Percentiles rank a stretch among this genome's conserved stretches.
Conservation (phyloP, 2,329 filamentous ascomycete genomes). For the Aspergillus novoparasiticus region DNA sequence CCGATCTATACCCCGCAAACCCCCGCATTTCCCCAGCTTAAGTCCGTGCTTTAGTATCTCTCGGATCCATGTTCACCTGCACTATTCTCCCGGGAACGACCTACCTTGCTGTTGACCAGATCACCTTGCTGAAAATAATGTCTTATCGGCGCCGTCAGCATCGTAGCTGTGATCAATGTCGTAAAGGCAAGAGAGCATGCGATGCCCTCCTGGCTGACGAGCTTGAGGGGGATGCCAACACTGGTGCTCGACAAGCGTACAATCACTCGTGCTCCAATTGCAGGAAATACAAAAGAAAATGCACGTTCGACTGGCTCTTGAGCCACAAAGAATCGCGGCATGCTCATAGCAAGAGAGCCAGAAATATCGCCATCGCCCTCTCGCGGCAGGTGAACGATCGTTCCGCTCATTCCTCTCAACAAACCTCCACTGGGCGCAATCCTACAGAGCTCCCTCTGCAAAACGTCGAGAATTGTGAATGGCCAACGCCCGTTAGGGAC, state of each 20-base stretch:
- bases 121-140: neutral
- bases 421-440: neutral
- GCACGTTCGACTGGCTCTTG: neutral
- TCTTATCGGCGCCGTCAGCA: conserved; percentile 7
- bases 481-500: neutral
- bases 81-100: neutral
- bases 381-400: neutral
- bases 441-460: neutral
- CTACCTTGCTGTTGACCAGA: neutral
- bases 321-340: neutral
- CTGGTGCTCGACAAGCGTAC: neutral
- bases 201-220: conserved; percentile 9
- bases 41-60: neutral
- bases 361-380: neutral
- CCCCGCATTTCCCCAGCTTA: neutral
- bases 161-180: conserved; percentile 13
- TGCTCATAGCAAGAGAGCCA: neutral
- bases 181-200: conserved; percentile 11
- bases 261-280: neutral
- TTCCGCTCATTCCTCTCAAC: neutral
- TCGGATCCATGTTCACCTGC: neutral
- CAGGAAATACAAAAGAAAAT: neutral
- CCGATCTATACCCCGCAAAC: neutral
- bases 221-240: neutral
- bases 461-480: neutral